A percentile compares a stretch with the other conserved stretches of the same genome.
phyloP scores from a whole-genome alignment of 2,329 filamentous ascomycete species.

The Uncinocarpus reesii region DNA sequence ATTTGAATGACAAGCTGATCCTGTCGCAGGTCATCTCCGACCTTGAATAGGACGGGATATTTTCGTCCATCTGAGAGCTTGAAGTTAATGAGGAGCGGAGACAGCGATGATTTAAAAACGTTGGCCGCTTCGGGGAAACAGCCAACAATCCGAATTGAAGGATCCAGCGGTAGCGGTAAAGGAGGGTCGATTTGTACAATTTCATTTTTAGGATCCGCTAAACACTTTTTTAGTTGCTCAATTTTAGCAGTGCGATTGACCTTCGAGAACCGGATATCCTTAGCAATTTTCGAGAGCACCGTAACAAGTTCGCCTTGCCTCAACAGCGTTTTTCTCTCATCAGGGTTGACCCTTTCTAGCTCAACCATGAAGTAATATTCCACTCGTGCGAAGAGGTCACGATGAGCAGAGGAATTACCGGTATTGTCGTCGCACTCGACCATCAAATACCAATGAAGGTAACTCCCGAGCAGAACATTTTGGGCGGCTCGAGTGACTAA shows the following conservation, averaged over 20 bases:
- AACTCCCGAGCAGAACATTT: constrained; percentile 86
- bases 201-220: constrained; percentile 85
- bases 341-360: constrained; percentile 62
- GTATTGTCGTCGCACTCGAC: constrained; percentile 82
- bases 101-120: constrained; percentile 92
- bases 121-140: constrained; percentile 73
- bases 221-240: constrained; percentile 70
- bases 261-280: constrained; percentile 71
- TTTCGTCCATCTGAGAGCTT: constrained; percentile 64
- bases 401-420: constrained; percentile 63
- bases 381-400: constrained; percentile 81
- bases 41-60: constrained; percentile 95
- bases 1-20: constrained; percentile 97
- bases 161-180: constrained; percentile 78
- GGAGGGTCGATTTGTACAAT: constrained; percentile 73
- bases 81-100: constrained; percentile 83
- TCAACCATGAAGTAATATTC: constrained; percentile 94
- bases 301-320: constrained; percentile 84
- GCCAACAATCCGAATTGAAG: constrained; percentile 65
- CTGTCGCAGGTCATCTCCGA: constrained; percentile 88
- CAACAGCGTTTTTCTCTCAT: constrained; percentile 63
- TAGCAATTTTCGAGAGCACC: constrained; percentile 76
- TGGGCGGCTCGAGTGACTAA: constrained; percentile 76
- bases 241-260: constrained; percentile 70
- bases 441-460: constrained; percentile 97